Evolutionary conservation across 2,329 filamentous ascomycete species (phyloP).

Genomic region (Trichoderma oligosporum): DNA sequence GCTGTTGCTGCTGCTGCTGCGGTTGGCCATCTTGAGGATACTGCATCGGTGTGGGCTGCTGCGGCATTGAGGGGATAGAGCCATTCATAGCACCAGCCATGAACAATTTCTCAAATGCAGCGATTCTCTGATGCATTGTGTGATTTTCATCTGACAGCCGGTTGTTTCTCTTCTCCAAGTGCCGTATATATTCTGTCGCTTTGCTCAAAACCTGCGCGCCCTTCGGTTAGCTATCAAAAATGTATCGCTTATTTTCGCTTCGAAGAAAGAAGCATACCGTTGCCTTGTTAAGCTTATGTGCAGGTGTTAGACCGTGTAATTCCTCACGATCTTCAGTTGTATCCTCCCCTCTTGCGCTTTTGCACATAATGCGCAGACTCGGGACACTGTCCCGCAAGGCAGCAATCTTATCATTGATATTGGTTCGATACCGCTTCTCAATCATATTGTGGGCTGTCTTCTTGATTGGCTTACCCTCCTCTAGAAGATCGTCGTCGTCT

Average conservation of each 20-base stretch:
- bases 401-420: slow-evolving; percentile 95
- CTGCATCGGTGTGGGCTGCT: slow-evolving; percentile 52
- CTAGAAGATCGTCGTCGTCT: slow-evolving; percentile 52
- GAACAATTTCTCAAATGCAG: slow-evolving; percentile 74
- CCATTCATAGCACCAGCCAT: slow-evolving; percentile 69
- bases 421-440: slow-evolving; percentile 93
- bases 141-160: slow-evolving; percentile 77
- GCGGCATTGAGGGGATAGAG: slow-evolving; percentile 51
- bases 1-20: slow-evolving; percentile 36
- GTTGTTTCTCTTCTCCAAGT: slow-evolving; percentile 86
- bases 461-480: slow-evolving; percentile 59
- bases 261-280: slow-evolving; percentile 52
- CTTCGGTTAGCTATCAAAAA: neutral
- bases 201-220: slow-evolving; percentile 77
- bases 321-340: slow-evolving; percentile 73
- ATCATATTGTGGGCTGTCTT: slow-evolving; percentile 99
- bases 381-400: slow-evolving; percentile 89
- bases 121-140: slow-evolving; percentile 72
- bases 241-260: neutral
- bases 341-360: slow-evolving; percentile 65
- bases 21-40: slow-evolving; percentile 44
- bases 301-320: slow-evolving; percentile 68
- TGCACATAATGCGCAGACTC: slow-evolving; percentile 78
- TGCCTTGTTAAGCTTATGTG: slow-evolving; percentile 96
- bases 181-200: slow-evolving; percentile 91